phyloP scores from a whole-genome alignment of 108 stramenopile species.

The Cyclotella baltica region DNA sequence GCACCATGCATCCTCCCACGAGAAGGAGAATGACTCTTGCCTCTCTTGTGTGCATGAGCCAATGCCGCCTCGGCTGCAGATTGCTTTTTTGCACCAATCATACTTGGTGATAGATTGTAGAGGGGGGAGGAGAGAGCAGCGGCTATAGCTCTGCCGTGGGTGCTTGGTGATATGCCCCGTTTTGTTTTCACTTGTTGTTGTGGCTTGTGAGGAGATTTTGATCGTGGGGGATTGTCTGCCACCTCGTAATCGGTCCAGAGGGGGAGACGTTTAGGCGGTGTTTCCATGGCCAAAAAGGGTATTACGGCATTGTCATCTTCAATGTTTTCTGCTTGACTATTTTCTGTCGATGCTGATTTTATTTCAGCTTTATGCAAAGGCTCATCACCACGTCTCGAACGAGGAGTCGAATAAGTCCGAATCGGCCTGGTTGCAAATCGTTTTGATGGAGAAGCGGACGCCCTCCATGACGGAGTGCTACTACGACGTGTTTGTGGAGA shows the following conservation, averaged over 20 bases:
- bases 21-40: neutral
- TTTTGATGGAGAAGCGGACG: neutral
- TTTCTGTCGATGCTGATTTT: neutral
- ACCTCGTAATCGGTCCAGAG: neutral
- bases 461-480: neutral
- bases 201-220: neutral
- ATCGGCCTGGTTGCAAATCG: neutral
- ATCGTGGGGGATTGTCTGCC: neutral
- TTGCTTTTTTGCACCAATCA: no score
- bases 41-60: neutral
- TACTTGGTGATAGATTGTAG: neutral
- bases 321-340: neutral
- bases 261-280: neutral
- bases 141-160: constrained; percentile 16
- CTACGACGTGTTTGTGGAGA: neutral
- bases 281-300: neutral
- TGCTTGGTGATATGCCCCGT: constrained; percentile 13
- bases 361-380: neutral
- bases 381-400: no score
- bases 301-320: neutral
- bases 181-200: neutral
- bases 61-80: neutral
- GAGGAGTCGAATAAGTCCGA: constrained; percentile 3
- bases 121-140: neutral
- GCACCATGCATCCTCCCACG: neutral